Conservation (phyloP, 495 filamentous ascomycete genomes). For the Hapsidospora chrysogenum region DNA sequence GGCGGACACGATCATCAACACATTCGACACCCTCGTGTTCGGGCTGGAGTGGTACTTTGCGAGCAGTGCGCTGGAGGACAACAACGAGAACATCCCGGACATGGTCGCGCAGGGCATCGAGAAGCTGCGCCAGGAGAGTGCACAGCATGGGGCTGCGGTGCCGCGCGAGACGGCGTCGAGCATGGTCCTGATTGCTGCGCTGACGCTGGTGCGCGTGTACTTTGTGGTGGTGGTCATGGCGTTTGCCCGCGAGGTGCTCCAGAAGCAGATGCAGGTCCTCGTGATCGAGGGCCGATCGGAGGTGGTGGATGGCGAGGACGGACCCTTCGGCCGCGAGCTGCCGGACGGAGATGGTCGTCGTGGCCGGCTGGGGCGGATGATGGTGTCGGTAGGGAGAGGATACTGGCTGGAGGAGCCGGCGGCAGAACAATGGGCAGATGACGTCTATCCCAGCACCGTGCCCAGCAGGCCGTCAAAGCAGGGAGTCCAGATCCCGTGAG, state of each 20-base stretch:
- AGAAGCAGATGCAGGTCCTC: slow-evolving; percentile 36
- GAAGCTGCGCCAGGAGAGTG: neutral
- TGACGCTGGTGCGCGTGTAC: slow-evolving; percentile 62
- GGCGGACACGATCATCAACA: slow-evolving; percentile 65
- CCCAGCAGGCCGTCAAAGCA: no score
- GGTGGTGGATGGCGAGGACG: slow-evolving; percentile 8
- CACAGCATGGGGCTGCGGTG: slow-evolving; percentile 1
- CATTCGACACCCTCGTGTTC: slow-evolving; percentile 61
- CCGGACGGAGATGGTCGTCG: slow-evolving; percentile 60
- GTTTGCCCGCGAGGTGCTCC: slow-evolving; percentile 56
- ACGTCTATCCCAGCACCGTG: neutral
- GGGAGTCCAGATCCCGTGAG: neutral
- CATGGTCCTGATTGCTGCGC: slow-evolving; percentile 49
- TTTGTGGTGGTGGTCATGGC: slow-evolving; percentile 65
- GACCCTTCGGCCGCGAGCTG: slow-evolving; percentile 51
- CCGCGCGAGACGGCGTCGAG: slow-evolving; percentile 48
- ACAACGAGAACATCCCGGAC: neutral
- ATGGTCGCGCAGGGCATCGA: slow-evolving; percentile 2
- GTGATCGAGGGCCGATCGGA: slow-evolving; percentile 12
- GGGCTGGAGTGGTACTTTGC: slow-evolving; percentile 71
- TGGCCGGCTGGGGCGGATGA: slow-evolving; percentile 52
- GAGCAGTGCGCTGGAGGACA: slow-evolving; percentile 23
- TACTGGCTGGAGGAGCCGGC: slow-evolving; percentile 73
- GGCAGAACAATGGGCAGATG: neutral
- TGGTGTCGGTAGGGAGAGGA: slow-evolving; percentile 49